A percentile compares a stretch with the other conserved stretches of the same genome.
Conservation (phyloP, 2,329 filamentous ascomycete genomes). For the Penicillium sclerotiorum region DNA sequence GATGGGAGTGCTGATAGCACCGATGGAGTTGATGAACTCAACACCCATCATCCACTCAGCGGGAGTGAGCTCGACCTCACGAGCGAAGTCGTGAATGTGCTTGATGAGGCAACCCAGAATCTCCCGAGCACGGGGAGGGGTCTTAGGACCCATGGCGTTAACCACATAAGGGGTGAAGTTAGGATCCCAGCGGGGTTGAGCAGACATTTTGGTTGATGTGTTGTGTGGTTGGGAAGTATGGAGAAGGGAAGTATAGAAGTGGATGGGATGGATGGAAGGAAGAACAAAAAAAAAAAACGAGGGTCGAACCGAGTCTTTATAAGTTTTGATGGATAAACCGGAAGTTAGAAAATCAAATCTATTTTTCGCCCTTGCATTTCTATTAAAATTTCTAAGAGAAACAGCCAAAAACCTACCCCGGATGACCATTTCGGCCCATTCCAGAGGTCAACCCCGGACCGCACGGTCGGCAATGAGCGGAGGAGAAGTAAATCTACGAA, state of each 20-base stretch:
- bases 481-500: neutral
- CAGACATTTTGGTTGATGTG: conserved; percentile 22
- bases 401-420: neutral
- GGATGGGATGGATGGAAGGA: neutral
- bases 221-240: neutral
- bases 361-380: too few relatives aligned
- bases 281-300: neutral
- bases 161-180: conserved; percentile 75
- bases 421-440: conserved; percentile 9
- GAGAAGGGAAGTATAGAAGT: neutral
- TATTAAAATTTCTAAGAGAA: too few relatives aligned
- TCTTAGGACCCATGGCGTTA: conserved; percentile 71
- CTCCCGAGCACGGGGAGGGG: conserved; percentile 63
- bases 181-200: conserved; percentile 58
- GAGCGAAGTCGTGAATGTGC: conserved; percentile 77
- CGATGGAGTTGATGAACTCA: conserved; percentile 73
- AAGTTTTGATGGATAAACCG: too few relatives aligned
- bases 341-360: too few relatives aligned
- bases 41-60: conserved; percentile 79
- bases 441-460: conserved; percentile 9
- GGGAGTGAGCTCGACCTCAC: conserved; percentile 74
- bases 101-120: conserved; percentile 66
- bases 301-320: neutral
- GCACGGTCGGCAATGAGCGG: conserved; percentile 11
- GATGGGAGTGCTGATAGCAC: conserved; percentile 67